Evolutionary conservation across 2,329 filamentous ascomycete species (phyloP).

Genomic region (Xylariaceae sp.): DNA sequence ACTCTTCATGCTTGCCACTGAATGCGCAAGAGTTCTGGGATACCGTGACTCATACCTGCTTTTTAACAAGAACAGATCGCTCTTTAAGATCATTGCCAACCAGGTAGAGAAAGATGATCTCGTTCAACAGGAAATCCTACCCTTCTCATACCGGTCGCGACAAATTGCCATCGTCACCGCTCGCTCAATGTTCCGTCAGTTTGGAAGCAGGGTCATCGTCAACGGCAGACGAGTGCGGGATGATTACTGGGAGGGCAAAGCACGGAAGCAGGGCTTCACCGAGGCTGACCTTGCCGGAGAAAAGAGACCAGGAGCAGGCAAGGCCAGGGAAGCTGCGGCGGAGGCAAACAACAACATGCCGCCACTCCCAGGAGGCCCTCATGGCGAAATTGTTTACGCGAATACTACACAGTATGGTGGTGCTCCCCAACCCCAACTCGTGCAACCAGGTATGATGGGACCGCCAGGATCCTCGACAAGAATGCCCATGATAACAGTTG

Average conservation of each 20-base stretch:
- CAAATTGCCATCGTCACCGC: slow-evolving; percentile 98
- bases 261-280: slow-evolving; percentile 94
- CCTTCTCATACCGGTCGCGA: slow-evolving; percentile 95
- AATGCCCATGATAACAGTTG: slow-evolving; percentile 80
- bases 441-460: slow-evolving; percentile 70
- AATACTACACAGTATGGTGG: slow-evolving; percentile 66
- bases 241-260: slow-evolving; percentile 98
- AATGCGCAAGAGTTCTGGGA: slow-evolving; percentile 88
- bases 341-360: slow-evolving; percentile 61
- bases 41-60: slow-evolving; percentile 97
- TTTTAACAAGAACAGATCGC: slow-evolving; percentile 96
- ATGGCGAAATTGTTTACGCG: slow-evolving; percentile 86
- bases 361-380: slow-evolving; percentile 58
- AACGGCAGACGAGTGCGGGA: slow-evolving; percentile 88
- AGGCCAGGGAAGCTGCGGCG: slow-evolving; percentile 76
- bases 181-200: slow-evolving; percentile 97
- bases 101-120: slow-evolving; percentile 96
- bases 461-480: slow-evolving; percentile 63
- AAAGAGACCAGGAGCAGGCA: slow-evolving; percentile 88
- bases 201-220: slow-evolving; percentile 88
- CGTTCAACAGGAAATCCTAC: slow-evolving; percentile 89
- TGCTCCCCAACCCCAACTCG: slow-evolving; percentile 62
- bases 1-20: slow-evolving; percentile 97
- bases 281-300: slow-evolving; percentile 94
- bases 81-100: slow-evolving; percentile 96